A percentile compares a stretch with the other conserved stretches of the same genome.
These are phyloP conservation scores for Mycosarcoma maydis DNA, from an alignment of 1,284 basidiomycete species.

Conservation along the genomic window DNA sequence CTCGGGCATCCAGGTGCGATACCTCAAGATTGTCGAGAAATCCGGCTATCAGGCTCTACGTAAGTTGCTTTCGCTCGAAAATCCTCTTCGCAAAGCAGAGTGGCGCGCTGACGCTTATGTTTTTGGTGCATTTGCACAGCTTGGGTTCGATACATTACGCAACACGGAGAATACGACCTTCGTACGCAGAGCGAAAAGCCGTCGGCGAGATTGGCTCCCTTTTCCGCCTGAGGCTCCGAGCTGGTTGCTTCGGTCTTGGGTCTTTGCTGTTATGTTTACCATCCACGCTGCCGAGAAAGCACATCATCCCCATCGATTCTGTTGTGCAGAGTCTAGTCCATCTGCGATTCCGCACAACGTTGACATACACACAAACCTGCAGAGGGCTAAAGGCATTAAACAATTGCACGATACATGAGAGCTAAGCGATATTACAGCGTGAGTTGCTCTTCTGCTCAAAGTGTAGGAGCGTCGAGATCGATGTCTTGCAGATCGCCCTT, in stretches of 20 bases:
- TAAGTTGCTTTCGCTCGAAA: slow-evolving; percentile 25
- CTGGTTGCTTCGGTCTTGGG: too few relatives aligned
- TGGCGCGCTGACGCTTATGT: background rate
- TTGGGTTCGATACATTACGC: slow-evolving; percentile 77
- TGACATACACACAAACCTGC: too few relatives aligned
- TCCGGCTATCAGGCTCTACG: slow-evolving; percentile 85
- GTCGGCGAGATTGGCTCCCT: slow-evolving; percentile 57
- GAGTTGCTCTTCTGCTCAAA: slow-evolving; percentile 8
- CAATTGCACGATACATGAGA: too few relatives aligned
- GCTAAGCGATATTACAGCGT: background rate
- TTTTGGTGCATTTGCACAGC: slow-evolving; percentile 12
- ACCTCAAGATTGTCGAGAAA: slow-evolving; percentile 98
- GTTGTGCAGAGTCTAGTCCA: too few relatives aligned
- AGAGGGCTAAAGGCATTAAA: too few relatives aligned
- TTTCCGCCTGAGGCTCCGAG: slow-evolving; percentile 27
- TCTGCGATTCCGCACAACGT: too few relatives aligned
- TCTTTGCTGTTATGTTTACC: background rate
- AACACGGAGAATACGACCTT: slow-evolving; percentile 89
- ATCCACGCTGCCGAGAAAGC: too few relatives aligned
- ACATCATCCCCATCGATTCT: background rate
- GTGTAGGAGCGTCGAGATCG: slow-evolving; percentile 50
- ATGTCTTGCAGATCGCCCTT: slow-evolving; percentile 61
- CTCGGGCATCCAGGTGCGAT: slow-evolving; percentile 94
- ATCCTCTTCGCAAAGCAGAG: background rate
- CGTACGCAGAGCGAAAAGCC: slow-evolving; percentile 64